phyloP scores from a whole-genome alignment of 257 asterid species.

The Capsicum baccatum region DNA sequence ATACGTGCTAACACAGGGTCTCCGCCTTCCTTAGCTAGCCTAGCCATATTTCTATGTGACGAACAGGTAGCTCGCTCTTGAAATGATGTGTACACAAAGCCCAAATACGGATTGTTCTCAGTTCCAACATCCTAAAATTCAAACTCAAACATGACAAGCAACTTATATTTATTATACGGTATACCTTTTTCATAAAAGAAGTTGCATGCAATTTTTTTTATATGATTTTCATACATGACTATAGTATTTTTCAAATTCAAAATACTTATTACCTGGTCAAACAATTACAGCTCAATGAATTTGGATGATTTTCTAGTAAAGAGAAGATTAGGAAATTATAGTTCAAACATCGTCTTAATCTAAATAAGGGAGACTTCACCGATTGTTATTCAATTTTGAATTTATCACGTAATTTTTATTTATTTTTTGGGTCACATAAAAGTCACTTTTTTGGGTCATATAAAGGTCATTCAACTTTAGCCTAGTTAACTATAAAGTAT shows the following conservation, averaged over 20 bases:
- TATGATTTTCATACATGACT: neutral
- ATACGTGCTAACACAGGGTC: slow-evolving; percentile 42
- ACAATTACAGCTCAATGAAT: neutral
- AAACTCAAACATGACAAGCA: neutral
- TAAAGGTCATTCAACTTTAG: too few relatives aligned
- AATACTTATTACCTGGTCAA: neutral
- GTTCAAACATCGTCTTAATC: neutral
- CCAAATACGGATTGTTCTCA: slow-evolving; percentile 43
- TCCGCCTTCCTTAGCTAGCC: slow-evolving; percentile 39
- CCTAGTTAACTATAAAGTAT: too few relatives aligned
- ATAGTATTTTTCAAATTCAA: neutral
- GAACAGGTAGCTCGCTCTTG: slow-evolving; percentile 51
- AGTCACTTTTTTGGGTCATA: too few relatives aligned
- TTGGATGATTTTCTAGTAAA: neutral
- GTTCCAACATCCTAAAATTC: slow-evolving; percentile 34
- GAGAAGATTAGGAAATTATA: neutral
- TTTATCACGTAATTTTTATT: too few relatives aligned
- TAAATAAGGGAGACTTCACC: neutral
- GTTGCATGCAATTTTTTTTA: too few relatives aligned
- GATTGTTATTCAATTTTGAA: too few relatives aligned
- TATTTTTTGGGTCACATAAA: too few relatives aligned
- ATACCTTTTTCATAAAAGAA: too few relatives aligned
- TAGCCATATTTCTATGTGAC: slow-evolving; percentile 43
- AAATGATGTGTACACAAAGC: slow-evolving; percentile 49
- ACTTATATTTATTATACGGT: neutral